Evolutionary conservation across 345 rosid genomes (phyloP).

Genomic region (Corymbia maculata): DNA sequence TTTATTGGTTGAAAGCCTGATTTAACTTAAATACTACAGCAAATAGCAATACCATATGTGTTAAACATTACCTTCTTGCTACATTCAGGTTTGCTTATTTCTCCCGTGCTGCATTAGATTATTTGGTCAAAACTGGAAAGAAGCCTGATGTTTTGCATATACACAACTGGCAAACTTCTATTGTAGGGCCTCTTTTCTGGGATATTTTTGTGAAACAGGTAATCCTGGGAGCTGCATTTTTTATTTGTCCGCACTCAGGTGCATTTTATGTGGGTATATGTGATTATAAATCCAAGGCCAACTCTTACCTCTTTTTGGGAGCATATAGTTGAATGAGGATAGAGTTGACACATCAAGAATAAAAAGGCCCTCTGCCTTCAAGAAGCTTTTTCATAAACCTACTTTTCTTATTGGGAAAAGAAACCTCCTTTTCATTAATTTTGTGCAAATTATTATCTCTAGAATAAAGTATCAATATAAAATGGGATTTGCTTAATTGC

Average conservation of each 20-base stretch:
- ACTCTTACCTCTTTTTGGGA: neutral
- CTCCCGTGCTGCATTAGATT: slow-evolving; percentile 87
- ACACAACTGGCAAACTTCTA: slow-evolving; percentile 83
- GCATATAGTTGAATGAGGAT: neutral
- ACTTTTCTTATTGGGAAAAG: neutral
- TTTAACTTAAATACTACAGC: neutral
- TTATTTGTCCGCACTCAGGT: neutral
- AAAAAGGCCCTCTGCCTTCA: neutral
- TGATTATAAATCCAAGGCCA: neutral
- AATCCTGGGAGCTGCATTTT: neutral
- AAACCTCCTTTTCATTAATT: neutral
- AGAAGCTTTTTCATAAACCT: neutral
- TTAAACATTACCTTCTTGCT: neutral
- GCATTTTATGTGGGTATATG: neutral
- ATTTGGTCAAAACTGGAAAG: slow-evolving; percentile 71
- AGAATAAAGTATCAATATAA: neutral
- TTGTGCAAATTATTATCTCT: neutral
- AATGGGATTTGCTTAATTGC: neutral
- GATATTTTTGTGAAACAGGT: slow-evolving; percentile 78
- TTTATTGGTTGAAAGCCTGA: neutral
- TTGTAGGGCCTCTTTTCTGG: slow-evolving; percentile 88
- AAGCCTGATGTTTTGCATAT: slow-evolving; percentile 82
- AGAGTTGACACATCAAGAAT: neutral
- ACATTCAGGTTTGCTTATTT: slow-evolving; percentile 62
- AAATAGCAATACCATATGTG: neutral